phyloP scores from a whole-genome alignment of 306 rosid species.

The Vigna radiata region DNA sequence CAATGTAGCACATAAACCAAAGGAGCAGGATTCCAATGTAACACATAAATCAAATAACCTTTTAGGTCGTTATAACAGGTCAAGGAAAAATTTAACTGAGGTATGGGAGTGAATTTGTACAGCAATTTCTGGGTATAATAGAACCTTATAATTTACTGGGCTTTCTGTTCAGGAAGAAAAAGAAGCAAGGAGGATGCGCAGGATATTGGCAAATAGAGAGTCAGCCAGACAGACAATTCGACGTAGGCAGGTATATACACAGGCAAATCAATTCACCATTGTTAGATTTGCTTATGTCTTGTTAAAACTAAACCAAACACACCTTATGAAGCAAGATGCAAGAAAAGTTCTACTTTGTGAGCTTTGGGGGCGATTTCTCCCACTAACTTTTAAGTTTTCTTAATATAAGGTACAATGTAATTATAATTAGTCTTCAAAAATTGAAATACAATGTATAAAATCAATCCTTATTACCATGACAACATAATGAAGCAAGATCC shows the following conservation, averaged over 20 bases:
- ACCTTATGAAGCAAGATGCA: background rate
- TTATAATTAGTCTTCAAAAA: no score
- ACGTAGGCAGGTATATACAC: conserved; percentile 82
- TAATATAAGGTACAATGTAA: no score
- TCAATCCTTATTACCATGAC: no score
- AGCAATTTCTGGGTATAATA: background rate
- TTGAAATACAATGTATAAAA: no score
- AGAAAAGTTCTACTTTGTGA: no score
- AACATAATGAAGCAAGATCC: no score
- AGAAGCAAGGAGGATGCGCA: conserved; percentile 85
- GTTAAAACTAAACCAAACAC: conserved; percentile 12
- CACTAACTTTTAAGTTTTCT: no score
- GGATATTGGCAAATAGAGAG: conserved; percentile 94
- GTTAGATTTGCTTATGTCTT: conserved; percentile 22
- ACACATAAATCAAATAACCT: conserved; percentile 47
- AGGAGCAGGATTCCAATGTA: conserved; percentile 60
- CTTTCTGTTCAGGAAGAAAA: conserved; percentile 72
- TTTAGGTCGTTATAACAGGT: conserved; percentile 60
- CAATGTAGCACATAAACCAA: conserved; percentile 46
- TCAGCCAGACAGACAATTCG: conserved; percentile 98
- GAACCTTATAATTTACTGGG: conserved; percentile 22
- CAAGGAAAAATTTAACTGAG: conserved; percentile 85
- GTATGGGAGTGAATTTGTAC: conserved; percentile 47
- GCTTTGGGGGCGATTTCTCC: no score
- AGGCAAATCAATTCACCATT: background rate